Evolutionary conservation across 2,329 filamentous ascomycete genomes (phyloP), one percentile per base, ranked within the genome.

Genomic region (Clarireedia monteithiana): DNA sequence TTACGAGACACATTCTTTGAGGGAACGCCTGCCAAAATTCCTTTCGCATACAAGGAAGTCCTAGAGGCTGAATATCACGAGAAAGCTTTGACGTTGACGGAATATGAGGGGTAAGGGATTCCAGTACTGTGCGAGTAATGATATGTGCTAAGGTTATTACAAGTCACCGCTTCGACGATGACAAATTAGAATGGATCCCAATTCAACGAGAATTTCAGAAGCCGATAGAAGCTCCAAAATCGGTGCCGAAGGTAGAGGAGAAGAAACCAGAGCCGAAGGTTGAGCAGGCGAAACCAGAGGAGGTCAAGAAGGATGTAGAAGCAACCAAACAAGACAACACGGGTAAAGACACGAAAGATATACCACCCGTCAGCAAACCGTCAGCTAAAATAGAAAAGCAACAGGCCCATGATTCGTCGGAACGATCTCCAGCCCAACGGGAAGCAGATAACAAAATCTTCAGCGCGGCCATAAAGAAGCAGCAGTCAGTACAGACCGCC

Each of bases 1-100:
- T 72, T 91, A 65, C 75, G 83, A n/a, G 78, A 83, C 58, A 87
- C 83, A 1, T 77, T 74, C 1, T 90, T 88, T 56, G 86, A 90
- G 64, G 84, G 83, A 0, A 77, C 83, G 0, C 73, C 77, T 0
- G 85, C 79, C 47, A 83, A 83, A 69, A 83, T 90, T 24, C 87
- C 87, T 0, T 83, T 77, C 63, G 71, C 74, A 6, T 86, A 83
- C 64, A 75, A 78, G 58, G 78, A 81, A 48, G 75, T 86, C 49
- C 70, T 86, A 1, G 72, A 73, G 20, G 73, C 79, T 9, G 82
- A 86, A 64, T 86, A 86, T 61, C 71, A 77, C 4, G 65, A 74
- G 48, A 74, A 72, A 46, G 75, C 82, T 0, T 64, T 86, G 56
- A 73, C 71, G 0, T 69, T 74, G 17, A 82, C 73, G 0, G 69